A percentile compares a stretch with the other conserved stretches of the same genome.
phyloP scores from a whole-genome alignment of 345 rosid species.

The Rhizophora apiculata region DNA sequence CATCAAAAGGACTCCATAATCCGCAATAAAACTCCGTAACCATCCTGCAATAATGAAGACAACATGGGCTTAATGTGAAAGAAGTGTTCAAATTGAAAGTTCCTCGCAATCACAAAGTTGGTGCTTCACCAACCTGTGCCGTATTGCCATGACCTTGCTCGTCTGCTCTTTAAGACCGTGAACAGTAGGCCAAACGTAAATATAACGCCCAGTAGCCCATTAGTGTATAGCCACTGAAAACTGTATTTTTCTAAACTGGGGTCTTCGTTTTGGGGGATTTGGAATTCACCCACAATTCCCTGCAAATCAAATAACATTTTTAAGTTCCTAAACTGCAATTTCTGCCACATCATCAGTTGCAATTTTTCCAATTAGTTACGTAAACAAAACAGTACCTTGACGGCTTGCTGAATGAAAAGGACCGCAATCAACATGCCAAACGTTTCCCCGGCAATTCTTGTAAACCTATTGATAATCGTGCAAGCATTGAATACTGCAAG shows the following conservation, averaged over 20 bases:
- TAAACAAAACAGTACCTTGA: constrained; percentile 23
- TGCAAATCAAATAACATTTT: neutral
- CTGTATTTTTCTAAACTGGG: constrained; percentile 6
- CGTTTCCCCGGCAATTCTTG: constrained; percentile 41
- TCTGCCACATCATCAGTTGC: neutral
- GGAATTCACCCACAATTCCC: constrained; percentile 40
- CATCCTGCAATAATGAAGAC: constrained; percentile 22
- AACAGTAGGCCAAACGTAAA: constrained; percentile 35
- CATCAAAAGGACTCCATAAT: constrained; percentile 39
- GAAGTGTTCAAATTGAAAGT: neutral
- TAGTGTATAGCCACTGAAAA: constrained; percentile 38
- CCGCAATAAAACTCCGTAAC: constrained; percentile 38
- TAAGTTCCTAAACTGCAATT: neutral
- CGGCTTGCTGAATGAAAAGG: constrained; percentile 37
- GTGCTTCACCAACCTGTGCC: constrained; percentile 34
- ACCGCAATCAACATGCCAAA: constrained; percentile 43
- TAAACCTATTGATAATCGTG: constrained; percentile 30
- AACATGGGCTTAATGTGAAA: constrained; percentile 1
- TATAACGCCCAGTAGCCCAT: constrained; percentile 40
- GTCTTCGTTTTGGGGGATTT: constrained; percentile 16
- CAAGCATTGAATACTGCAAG: constrained; percentile 40
- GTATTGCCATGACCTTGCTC: constrained; percentile 39
- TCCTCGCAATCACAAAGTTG: neutral
- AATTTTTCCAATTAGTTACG: neutral
- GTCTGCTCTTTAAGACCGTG: constrained; percentile 32